Evolutionary conservation across 345 rosid genomes (phyloP), one percentile per base, ranked within the genome.

Genomic region (Brassica napus): DNA sequence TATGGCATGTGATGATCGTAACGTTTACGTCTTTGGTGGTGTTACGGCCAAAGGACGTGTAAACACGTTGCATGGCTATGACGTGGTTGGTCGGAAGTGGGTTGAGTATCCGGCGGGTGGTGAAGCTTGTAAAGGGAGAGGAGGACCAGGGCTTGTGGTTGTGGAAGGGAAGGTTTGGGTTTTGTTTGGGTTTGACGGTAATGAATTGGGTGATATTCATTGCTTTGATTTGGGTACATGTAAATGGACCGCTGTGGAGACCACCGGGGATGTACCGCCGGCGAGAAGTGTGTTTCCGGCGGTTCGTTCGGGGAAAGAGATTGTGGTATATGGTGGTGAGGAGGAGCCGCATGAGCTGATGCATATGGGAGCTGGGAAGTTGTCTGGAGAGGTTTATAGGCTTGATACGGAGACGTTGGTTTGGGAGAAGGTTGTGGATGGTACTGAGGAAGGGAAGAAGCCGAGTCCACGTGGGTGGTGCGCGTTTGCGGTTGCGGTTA

Each of bases 341-440:
- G 77, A 71, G 23, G 84, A 76, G 78, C 84, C 84, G 2, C 80
- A 77, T 71, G 81, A 76, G 74, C 35, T 76, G 16, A 76, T 76
- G 81, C 84, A 81, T 72, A 76, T 81, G 84, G 84, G 81, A 32
- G 81, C 84, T 57, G 84, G 84, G 70, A 77, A 55, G 18, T 16
- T 81, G 2, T 26, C 39, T 16, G 75, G 60, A 14, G 81, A 81
- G 3, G 66, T 77, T 16, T 81, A 77, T 5, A 72, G 37, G 84
- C 21, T 81, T 23, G 78, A 81, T 47, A 77, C 81, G 0, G 81
- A 72, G 71, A 81, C 78, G 0, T 39, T 81, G 5, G 75, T 67
- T 2, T 81, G 84, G 83, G 80, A 81, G 81, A 77, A 61, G 67
- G 24, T 58, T 42, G 63, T 71, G 69, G 72, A 58, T 47, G 66